Evolutionary conservation across 2,329 filamentous ascomycete species (phyloP).

Genomic region (Ambrosiella cleistominuta): DNA sequence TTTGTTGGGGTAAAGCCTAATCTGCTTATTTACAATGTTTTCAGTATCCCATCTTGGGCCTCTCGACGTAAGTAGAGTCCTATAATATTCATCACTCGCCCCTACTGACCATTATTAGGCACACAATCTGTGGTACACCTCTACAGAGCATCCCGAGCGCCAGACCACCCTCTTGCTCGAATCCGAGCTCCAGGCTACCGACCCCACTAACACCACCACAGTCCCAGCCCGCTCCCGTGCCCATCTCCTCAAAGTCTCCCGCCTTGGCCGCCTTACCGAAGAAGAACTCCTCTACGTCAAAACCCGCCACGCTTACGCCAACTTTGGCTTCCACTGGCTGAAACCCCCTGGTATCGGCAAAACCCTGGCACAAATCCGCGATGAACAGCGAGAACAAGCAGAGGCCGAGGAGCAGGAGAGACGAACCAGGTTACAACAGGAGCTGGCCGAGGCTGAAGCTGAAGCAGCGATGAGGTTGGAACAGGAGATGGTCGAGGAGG

Average conservation of each 20-base stretch:
- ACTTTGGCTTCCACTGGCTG: constrained; percentile 82
- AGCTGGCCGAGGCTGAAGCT: constrained; percentile 51
- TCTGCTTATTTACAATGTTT: not conserved
- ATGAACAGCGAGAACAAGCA: constrained; percentile 71
- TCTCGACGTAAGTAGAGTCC: not conserved
- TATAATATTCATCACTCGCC: not conserved
- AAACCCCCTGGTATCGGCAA: constrained; percentile 76
- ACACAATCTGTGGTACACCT: constrained; percentile 57
- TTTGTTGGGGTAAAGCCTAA: not conserved
- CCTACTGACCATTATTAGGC: constrained; percentile 30
- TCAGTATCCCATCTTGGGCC: not conserved
- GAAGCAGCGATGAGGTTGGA: constrained; percentile 25
- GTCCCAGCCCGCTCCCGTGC: constrained; percentile 22
- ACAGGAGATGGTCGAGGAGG: constrained; percentile 36
- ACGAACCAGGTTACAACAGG: constrained; percentile 50
- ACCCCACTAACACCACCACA: constrained; percentile 15
- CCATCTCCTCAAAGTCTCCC: constrained; percentile 33
- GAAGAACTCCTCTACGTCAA: constrained; percentile 65
- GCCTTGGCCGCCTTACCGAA: constrained; percentile 49
- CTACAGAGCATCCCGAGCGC: constrained; percentile 34
- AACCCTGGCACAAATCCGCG: constrained; percentile 74
- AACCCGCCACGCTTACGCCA: constrained; percentile 64
- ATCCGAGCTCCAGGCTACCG: constrained; percentile 18
- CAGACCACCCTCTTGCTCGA: constrained; percentile 20
- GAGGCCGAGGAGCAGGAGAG: constrained; percentile 77